Evolutionary conservation across 345 rosid species (phyloP), one percentile per base, ranked within the genome.

Genomic region (Combretum micranthum): DNA sequence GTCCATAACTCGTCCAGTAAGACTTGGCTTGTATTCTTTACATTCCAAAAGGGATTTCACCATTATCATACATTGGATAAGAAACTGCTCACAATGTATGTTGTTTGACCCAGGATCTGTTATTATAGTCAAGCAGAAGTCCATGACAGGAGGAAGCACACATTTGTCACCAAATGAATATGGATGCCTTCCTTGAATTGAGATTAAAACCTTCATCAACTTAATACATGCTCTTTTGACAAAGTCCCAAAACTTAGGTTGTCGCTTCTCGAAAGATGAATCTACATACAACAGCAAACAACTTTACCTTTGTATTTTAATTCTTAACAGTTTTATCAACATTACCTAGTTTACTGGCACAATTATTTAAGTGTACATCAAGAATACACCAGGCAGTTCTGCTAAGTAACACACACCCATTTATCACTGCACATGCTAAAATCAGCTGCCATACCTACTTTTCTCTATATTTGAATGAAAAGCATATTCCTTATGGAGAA

Each of bases 31-130:
- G 76, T 93, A 93, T 70, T 93, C 97, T 72, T 83, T 87, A 78
- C 99, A 93, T 67, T 93, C 99, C 63, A 89, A 70, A 20, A 93
- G 66, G 73, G 83, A 60, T 72, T 93, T 93, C 66, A 79, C 96
- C 88, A 89, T 72, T 63, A 93, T 90, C 99, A 93, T 93, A 72
- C 99, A 93, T 72, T 93, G 93, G 72, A 93, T 89, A 61, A 80
- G 69, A 72, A 93, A 87, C 61, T 83, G 78, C 74, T 85, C 90
- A 68, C 83, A 93, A 23, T 85, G 78, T 42, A 77, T 46, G 53
- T 81, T 43, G 45, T 72, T 79, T 44, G 81, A 77, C 63, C 79
- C 85, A 39, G 91, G 94, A 58, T 86, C 87, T 18, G 74, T 78
- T 56, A 93, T 93, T 78, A 72, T 89, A 75, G 72, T 87, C 78